Evolutionary conservation across 352 stramenopile species (phyloP).

Genomic region (Globisporangium rhizosaccharum): DNA sequence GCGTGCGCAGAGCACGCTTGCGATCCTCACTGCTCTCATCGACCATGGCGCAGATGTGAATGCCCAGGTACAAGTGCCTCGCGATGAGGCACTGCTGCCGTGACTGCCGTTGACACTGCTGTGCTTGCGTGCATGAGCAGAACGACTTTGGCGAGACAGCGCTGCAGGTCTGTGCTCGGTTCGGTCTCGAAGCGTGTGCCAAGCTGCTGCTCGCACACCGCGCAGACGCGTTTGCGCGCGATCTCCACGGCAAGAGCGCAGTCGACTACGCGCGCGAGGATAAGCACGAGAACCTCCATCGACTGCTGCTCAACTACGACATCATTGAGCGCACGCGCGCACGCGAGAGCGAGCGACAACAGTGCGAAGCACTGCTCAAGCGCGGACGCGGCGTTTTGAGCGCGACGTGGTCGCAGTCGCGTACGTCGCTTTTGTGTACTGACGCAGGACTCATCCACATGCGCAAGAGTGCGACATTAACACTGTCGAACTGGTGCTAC

Average conservation of each 20-base stretch:
- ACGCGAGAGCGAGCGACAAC: conserved; percentile 24
- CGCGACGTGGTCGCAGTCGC: conserved; percentile 42
- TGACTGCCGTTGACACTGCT: not conserved
- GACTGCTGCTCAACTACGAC: conserved; percentile 35
- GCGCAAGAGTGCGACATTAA: not conserved
- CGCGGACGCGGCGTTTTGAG: conserved; percentile 37
- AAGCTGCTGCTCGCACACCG: conserved; percentile 43
- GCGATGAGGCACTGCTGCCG: not conserved
- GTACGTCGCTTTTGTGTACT: conserved; percentile 19
- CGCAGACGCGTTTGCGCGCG: conserved; percentile 23
- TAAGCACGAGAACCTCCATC: conserved; percentile 27
- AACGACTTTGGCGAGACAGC: conserved; percentile 60
- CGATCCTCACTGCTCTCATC: conserved; percentile 39
- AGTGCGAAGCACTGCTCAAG: conserved; percentile 24
- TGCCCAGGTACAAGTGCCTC: conserved; percentile 29
- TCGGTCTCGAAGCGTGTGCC: conserved; percentile 49
- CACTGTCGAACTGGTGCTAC: conserved; percentile 2
- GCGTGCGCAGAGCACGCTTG: conserved; percentile 25
- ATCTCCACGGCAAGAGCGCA: conserved; percentile 38
- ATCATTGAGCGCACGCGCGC: conserved; percentile 31
- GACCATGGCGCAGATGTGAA: conserved; percentile 35
- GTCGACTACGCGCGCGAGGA: conserved; percentile 34
- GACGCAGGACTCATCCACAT: not conserved
- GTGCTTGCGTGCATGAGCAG: conserved; percentile 15
- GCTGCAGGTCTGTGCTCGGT: conserved; percentile 45